A percentile compares a stretch with the other conserved stretches of the same genome.
Conservation (phyloP, 2,329 filamentous ascomycete genomes). For the Diaporthe ilicicola region DNA sequence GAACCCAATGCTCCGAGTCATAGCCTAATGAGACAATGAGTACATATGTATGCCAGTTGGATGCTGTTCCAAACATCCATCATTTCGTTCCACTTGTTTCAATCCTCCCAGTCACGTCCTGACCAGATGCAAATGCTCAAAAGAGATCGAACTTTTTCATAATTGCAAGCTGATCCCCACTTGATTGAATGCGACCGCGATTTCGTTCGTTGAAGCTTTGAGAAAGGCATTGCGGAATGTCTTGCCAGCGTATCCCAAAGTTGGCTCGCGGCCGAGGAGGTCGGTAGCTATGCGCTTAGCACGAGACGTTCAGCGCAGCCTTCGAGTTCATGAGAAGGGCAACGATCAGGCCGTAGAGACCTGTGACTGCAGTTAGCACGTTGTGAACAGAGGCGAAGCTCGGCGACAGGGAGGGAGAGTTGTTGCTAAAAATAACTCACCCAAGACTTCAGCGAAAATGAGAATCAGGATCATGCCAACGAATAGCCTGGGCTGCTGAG, state of each 20-base stretch:
- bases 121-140: conserved; percentile 27
- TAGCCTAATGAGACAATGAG: conserved; percentile 58
- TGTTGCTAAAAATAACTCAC: conserved; percentile 57
- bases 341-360: conserved; percentile 99
- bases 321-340: conserved; percentile 99
- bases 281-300: conserved; percentile 54
- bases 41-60: conserved; percentile 53
- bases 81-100: conserved; percentile 28
- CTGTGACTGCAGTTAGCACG: conserved; percentile 51
- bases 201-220: conserved; percentile 37
- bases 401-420: neutral
- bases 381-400: neutral
- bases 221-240: conserved; percentile 1
- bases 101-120: conserved; percentile 16
- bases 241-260: conserved; percentile 33
- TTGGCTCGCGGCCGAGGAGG: conserved; percentile 23
- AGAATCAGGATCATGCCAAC: conserved; percentile 99
- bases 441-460: conserved; percentile 99
- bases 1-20: conserved; percentile 48
- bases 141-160: neutral
- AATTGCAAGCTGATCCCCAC: conserved; percentile 27
- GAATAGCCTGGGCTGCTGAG: conserved; percentile 86
- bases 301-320: conserved; percentile 70
- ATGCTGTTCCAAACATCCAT: conserved; percentile 35
- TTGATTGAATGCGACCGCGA: conserved; percentile 39